Conservation (phyloP, 2,329 filamentous ascomycete genomes). For the Colletotrichum sp. region DNA sequence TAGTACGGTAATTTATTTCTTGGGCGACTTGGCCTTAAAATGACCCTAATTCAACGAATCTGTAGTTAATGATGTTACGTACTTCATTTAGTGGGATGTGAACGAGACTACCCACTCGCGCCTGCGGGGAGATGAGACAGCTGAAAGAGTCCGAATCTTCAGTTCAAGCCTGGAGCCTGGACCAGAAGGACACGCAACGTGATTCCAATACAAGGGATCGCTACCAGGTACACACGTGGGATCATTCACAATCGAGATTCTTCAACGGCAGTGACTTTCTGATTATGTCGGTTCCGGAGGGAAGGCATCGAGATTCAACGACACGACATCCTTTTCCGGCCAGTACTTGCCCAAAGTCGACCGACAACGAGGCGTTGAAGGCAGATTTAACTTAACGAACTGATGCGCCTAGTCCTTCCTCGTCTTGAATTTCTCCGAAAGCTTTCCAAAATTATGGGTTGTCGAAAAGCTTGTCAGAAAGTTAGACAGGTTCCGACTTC, state of each 20-base stretch:
- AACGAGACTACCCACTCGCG: background rate
- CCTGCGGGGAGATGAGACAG: background rate
- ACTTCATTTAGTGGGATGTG: background rate
- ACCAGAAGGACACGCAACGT: background rate
- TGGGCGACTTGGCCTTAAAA: background rate
- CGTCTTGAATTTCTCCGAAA: background rate
- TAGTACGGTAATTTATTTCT: fast-evolving
- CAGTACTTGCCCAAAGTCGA: background rate
- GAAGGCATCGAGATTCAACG: background rate
- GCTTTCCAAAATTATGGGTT: background rate
- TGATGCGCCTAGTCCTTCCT: background rate
- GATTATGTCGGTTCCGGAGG: background rate
- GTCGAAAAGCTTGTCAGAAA: background rate
- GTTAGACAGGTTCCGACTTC: background rate
- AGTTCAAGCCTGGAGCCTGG: background rate
- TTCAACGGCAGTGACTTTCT: background rate
- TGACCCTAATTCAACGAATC: background rate
- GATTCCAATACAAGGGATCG: background rate
- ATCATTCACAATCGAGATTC: background rate
- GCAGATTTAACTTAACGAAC: background rate
- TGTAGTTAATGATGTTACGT: background rate
- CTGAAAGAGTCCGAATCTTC: background rate
- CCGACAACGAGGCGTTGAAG: background rate
- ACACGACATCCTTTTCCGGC: background rate
- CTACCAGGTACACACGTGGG: background rate